Base-by-base conservation (phyloP, 2,329 filamentous ascomycete species). In the Chaetomiaceae sp. region DNA sequence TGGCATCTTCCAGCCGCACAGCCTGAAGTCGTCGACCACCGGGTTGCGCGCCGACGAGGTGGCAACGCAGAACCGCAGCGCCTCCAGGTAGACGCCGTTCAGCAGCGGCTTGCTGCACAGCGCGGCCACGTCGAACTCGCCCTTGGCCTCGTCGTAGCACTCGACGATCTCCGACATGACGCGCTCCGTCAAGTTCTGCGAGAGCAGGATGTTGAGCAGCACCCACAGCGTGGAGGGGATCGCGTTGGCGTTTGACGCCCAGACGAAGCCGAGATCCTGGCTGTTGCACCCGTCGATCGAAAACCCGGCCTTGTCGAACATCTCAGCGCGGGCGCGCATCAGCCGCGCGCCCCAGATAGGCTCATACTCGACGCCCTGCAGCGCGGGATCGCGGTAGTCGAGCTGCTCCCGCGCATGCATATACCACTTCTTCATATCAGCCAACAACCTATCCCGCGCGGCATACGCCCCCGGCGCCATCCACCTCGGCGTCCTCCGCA, bases 1-100 rank as follows among this genome's bases (percentile, higher is more conserved):
- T 1, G 61, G 59, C 39, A 69, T 61, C 17, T 35, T 51, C 60
- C 62, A 69, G 5, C 52, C 49, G 13, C 56, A 53, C 3, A 68
- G 44, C 16, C 56, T 48, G 48, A 66, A 62, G 35, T 51, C 30
- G 30, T 47, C 58, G 50, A 5, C 51, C 33, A 40, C 27, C 13
- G 41, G 48, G 38, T 49, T 52, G 35, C 50, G 51, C n/a, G 53
- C 55, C 9, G 46, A 45, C 17, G 43, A 53, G 20, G 27, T 51
- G 58, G 47, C 50, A 14, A 50, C 43, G 23, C 51, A 49, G 33
- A 25, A 44, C 20, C 56, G 47, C 44, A 58, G 49, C 31, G 56
- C 40, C 35, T 58, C 51, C 13, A 53, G 45, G 41, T 53, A 55
- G 23, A 53, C 25, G 25, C 45, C 44, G 33, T 41, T 56, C 12